phyloP scores from a whole-genome alignment of 2,329 filamentous ascomycete genomes.

The Phaeosphaeriaceae sp. region DNA sequence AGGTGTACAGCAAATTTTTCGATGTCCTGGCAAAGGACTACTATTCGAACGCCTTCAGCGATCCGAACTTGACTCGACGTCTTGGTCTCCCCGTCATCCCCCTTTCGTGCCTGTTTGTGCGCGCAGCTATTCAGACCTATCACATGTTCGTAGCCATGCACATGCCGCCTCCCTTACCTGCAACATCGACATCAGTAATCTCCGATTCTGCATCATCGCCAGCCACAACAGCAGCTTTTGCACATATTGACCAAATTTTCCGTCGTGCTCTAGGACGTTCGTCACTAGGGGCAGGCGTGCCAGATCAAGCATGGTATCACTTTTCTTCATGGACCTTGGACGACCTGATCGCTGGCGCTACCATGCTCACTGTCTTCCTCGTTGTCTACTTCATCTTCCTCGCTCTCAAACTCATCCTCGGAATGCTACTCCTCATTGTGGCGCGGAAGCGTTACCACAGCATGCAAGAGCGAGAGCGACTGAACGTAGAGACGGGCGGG shows the following conservation, averaged over 20 bases:
- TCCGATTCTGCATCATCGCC: slow-evolving; percentile 68
- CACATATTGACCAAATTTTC: slow-evolving; percentile 79
- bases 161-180: slow-evolving; percentile 75
- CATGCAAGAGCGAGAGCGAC: slow-evolving; percentile 75
- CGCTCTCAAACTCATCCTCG: slow-evolving; percentile 80
- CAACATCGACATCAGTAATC: slow-evolving; percentile 69
- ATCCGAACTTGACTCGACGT: slow-evolving; percentile 87
- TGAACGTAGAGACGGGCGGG: slow-evolving; percentile 69
- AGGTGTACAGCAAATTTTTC: slow-evolving; percentile 86
- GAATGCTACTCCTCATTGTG: slow-evolving; percentile 84
- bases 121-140: slow-evolving; percentile 93
- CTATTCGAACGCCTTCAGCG: slow-evolving; percentile 92
- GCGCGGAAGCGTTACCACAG: slow-evolving; percentile 77
- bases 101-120: slow-evolving; percentile 91
- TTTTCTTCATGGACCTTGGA: slow-evolving; percentile 66
- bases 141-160: slow-evolving; percentile 96
- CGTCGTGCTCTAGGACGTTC: slow-evolving; percentile 78
- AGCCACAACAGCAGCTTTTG: slow-evolving; percentile 77
- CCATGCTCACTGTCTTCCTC: slow-evolving; percentile 87
- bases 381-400: slow-evolving; percentile 85
- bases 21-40: slow-evolving; percentile 98
- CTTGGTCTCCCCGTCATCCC: slow-evolving; percentile 92
- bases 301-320: slow-evolving; percentile 41
- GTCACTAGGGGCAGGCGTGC: slow-evolving; percentile 60
- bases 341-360: slow-evolving; percentile 75